These are phyloP conservation scores for Aspergillus thermomutatus DNA, from an alignment of 2,329 filamentous ascomycete genomes.

Conservation along the genomic window DNA sequence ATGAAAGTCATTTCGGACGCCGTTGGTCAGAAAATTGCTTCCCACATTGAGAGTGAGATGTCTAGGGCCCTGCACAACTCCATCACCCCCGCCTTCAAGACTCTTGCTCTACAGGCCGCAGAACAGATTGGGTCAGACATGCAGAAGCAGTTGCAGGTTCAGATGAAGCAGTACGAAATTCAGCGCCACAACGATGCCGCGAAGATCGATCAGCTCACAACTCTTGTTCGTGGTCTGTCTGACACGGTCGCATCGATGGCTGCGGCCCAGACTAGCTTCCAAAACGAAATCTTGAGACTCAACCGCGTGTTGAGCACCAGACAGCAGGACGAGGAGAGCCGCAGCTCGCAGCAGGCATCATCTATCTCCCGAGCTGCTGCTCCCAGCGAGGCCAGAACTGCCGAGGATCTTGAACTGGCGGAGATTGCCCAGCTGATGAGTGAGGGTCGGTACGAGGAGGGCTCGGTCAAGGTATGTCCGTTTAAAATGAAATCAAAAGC, in stretches of 20 bases:
- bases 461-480: constrained; percentile 41
- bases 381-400: constrained; percentile 19
- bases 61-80: constrained; percentile 58
- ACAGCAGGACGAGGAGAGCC: constrained; percentile 16
- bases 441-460: constrained; percentile 42
- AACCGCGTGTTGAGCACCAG: constrained; percentile 29
- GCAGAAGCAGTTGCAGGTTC: constrained; percentile 56
- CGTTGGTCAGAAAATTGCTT: constrained; percentile 63
- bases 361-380: constrained; percentile 9
- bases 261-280: constrained; percentile 40
- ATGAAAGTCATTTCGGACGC: constrained; percentile 70
- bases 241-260: constrained; percentile 49
- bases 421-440: constrained; percentile 42
- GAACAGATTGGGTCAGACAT: constrained; percentile 67
- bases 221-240: constrained; percentile 52
- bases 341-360: constrained; percentile 17
- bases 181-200: constrained; percentile 53
- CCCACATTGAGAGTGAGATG: constrained; percentile 68
- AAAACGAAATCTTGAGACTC: constrained; percentile 38
- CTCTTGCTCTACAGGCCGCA: constrained; percentile 62
- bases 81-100: constrained; percentile 64
- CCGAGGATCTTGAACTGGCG: constrained; percentile 40
- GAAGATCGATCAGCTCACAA: constrained; percentile 60
- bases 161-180: constrained; percentile 50
- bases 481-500: neutral